These are phyloP conservation scores for Aspergillus ibericus DNA, from an alignment of 2,329 filamentous ascomycete species.

Conservation along the genomic window DNA sequence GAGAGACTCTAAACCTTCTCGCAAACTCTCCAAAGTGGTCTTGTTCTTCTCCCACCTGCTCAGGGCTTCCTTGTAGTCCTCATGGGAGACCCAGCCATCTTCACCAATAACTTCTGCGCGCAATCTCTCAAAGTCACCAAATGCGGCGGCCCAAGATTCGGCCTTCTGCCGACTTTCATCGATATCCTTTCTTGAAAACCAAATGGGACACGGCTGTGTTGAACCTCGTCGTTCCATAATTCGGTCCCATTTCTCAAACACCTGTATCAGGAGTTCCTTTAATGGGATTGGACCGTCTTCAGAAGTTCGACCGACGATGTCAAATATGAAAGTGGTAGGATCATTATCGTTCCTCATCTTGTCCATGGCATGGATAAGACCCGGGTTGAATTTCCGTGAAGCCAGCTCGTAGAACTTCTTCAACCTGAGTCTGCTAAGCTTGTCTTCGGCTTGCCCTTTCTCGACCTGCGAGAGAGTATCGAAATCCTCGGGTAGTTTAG, in stretches of 20 bases:
- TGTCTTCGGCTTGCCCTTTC: conserved; percentile 13
- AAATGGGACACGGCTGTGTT: conserved; percentile 20
- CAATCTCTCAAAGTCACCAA: conserved; percentile 21
- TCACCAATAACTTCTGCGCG: conserved; percentile 17
- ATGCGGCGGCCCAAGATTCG: conserved; percentile 22
- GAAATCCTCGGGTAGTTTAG: conserved; percentile 25
- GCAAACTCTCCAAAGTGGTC: background rate
- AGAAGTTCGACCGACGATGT: conserved; percentile 18
- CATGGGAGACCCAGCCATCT: conserved; percentile 30
- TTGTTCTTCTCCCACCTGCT: conserved; percentile 15
- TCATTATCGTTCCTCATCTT: conserved; percentile 20
- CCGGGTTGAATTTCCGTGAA: conserved; percentile 25
- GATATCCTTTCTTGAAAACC: conserved; percentile 22
- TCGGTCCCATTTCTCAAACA: conserved; percentile 26
- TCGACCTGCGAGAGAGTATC: conserved; percentile 18
- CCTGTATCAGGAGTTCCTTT: conserved; percentile 25
- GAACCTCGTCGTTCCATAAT: conserved; percentile 14
- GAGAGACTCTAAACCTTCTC: too few relatives aligned
- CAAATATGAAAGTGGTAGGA: conserved; percentile 24
- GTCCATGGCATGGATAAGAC: conserved; percentile 22
- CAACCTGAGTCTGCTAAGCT: conserved; percentile 13
- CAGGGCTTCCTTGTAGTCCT: conserved; percentile 23
- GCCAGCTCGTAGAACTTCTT: conserved; percentile 28
- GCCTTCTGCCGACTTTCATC: conserved; percentile 12
- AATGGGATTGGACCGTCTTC: conserved; percentile 20